A percentile compares a stretch with the other conserved stretches of the same genome.
phyloP scores from a whole-genome alignment of 805 yeast species.

The Lipomyces spencermartinsiae region DNA sequence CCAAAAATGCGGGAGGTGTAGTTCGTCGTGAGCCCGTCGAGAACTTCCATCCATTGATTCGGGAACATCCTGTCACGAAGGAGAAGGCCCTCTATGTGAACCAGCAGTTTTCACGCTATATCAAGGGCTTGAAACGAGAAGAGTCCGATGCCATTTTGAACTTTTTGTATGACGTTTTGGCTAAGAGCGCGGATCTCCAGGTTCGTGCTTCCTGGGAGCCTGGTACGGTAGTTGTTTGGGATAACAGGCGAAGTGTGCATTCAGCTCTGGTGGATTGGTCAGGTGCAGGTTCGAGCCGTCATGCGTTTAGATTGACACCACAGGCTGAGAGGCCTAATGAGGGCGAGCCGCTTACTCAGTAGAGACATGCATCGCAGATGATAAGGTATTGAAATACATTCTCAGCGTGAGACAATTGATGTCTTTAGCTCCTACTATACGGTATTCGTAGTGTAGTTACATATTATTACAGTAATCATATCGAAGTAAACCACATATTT shows the following conservation, averaged over 20 bases:
- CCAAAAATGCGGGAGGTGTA: conserved; percentile 59
- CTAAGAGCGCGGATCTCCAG: conserved; percentile 66
- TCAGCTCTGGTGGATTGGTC: conserved; percentile 67
- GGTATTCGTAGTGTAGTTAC: too few relatives aligned
- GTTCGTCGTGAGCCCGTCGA: conserved; percentile 55
- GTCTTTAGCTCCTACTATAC: too few relatives aligned
- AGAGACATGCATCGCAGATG: neutral
- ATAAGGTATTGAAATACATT: too few relatives aligned
- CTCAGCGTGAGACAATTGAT: too few relatives aligned
- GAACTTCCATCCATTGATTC: conserved; percentile 64
- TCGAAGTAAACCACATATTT: too few relatives aligned
- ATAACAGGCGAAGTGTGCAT: conserved; percentile 72
- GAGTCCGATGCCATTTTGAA: conserved; percentile 68
- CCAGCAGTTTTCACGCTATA: conserved; percentile 59
- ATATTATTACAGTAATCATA: too few relatives aligned
- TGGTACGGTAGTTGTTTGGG: conserved; percentile 75
- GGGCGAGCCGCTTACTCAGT: neutral
- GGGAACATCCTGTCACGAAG: conserved; percentile 72
- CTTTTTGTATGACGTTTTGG: conserved; percentile 58
- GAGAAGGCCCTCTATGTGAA: conserved; percentile 59
- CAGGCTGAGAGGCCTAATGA: conserved; percentile 69
- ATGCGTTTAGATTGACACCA: conserved; percentile 78
- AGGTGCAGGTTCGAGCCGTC: conserved; percentile 60
- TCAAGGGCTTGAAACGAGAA: conserved; percentile 73
- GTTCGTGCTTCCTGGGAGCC: conserved; percentile 76